Evolutionary conservation across 352 stramenopile species (phyloP), one percentile per base, ranked within the genome.

Genomic region (Phytophthora melonis): DNA sequence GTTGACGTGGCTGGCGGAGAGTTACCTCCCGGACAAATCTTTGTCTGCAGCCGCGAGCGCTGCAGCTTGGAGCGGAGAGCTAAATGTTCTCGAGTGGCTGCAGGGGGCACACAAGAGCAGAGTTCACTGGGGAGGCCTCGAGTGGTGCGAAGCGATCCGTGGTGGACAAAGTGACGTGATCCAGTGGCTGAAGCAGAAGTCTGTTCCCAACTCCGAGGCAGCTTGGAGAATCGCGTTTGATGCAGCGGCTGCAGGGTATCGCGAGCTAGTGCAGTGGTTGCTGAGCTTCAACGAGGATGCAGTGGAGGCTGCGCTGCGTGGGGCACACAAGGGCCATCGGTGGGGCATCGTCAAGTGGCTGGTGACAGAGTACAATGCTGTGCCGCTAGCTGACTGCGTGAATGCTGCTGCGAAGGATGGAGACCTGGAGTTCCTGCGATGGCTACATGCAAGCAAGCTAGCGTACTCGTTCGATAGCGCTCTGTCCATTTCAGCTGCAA

Each of bases 121-220:
- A 70, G 65, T 74, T 66, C 27, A 72, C 43, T 77, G 70, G 70
- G 70, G 70, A 70, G 58, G 66, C 7, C 11, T 58, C 11, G 70
- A 77, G 21, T 77, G 70, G 64, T 36, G 52, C n/a, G 65, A 39
- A 58, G 70, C 58, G n/a, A 64, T 77, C 41, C 49, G 58, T 14
- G 36, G 23, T 18, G 25, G 53, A 14, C 64, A 74, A 8, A 72
- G 10, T 14, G 13, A 55, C 9, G 58, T 66, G 34, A 59, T 77
- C 45, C 9, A 77, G 19, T 77, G 70, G 70, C 59, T 77, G 3
- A 13, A 43, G 19, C 14, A 49, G 6, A 19, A 70, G 14, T 27
- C n/a, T 49, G 36, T 16, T 21, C 64, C 65, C 14, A 34, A 73
- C 25, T 8, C 59, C 23, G 65, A 77, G 34, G 66, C 66, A 11